A percentile compares a stretch with the other conserved stretches of the same genome.
phyloP scores from a whole-genome alignment of 441 rosid species.

The Pelargonium myrrhifolium region DNA sequence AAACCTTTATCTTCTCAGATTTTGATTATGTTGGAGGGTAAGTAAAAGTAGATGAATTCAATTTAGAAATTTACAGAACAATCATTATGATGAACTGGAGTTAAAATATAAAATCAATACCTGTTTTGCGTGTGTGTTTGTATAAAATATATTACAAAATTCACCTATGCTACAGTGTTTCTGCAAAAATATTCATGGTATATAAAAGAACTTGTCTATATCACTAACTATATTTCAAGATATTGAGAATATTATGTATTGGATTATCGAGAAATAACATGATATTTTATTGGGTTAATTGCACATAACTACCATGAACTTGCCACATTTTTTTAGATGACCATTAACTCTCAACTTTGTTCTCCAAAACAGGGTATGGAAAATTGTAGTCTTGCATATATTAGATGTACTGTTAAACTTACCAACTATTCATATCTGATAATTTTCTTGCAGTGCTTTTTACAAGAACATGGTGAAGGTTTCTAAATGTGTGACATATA shows the following conservation, averaged over 20 bases:
- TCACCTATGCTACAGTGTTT: no score
- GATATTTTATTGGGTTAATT: no score
- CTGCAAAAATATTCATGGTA: no score
- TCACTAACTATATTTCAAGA: no score
- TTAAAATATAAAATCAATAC: neutral
- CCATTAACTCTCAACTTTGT: neutral
- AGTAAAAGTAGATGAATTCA: slow-evolving; percentile 17
- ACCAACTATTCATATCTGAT: neutral
- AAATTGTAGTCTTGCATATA: neutral
- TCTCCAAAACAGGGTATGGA: neutral
- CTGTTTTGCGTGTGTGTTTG: no score
- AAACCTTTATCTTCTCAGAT: slow-evolving; percentile 80
- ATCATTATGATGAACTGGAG: neutral
- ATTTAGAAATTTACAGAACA: neutral
- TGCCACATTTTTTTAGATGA: neutral
- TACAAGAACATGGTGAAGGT: slow-evolving; percentile 84
- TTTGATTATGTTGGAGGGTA: slow-evolving; percentile 90
- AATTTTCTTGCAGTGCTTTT: slow-evolving; percentile 50
- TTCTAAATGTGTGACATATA: slow-evolving; percentile 72
- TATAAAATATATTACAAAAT: no score
- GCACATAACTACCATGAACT: no score
- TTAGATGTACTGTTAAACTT: neutral
- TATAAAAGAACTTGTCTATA: no score
- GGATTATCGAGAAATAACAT: no score
- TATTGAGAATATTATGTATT: no score